Conservation (phyloP, 306 rosid genomes). For the Sicyos edulis region DNA sequence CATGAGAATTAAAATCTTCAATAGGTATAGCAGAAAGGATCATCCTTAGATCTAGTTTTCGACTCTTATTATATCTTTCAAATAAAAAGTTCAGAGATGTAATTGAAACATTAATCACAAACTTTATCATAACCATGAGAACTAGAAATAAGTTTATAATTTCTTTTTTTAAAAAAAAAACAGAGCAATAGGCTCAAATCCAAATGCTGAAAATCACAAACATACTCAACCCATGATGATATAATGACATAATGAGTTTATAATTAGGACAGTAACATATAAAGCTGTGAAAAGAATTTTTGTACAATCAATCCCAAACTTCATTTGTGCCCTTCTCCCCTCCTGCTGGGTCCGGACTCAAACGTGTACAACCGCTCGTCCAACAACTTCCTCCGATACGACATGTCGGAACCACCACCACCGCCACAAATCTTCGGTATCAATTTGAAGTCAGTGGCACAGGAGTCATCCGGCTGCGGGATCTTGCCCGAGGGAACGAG, state of each 20-base stretch:
- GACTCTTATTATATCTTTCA: too few relatives aligned
- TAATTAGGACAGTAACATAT: neutral
- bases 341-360: constrained; percentile 23
- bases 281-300: constrained; percentile 15
- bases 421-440: neutral
- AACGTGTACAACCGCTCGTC: constrained; percentile 14
- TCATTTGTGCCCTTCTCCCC: constrained; percentile 14
- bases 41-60: too few relatives aligned
- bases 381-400: neutral
- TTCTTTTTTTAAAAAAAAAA: too few relatives aligned
- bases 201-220: neutral
- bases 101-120: neutral
- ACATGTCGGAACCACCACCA: neutral
- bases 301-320: neutral
- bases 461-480: neutral
- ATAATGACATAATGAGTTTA: neutral
- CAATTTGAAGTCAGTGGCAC: neutral
- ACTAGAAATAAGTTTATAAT: too few relatives aligned
- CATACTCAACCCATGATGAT: neutral
- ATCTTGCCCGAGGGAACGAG: neutral
- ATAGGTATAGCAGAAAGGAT: too few relatives aligned
- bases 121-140: too few relatives aligned
- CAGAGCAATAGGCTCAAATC: constrained; percentile 1
- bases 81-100: neutral
- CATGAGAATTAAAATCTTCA: too few relatives aligned